These are phyloP conservation scores for Cladophialophora psammophila DNA, from an alignment of 2,329 filamentous ascomycete genomes.

Conservation along the genomic window DNA sequence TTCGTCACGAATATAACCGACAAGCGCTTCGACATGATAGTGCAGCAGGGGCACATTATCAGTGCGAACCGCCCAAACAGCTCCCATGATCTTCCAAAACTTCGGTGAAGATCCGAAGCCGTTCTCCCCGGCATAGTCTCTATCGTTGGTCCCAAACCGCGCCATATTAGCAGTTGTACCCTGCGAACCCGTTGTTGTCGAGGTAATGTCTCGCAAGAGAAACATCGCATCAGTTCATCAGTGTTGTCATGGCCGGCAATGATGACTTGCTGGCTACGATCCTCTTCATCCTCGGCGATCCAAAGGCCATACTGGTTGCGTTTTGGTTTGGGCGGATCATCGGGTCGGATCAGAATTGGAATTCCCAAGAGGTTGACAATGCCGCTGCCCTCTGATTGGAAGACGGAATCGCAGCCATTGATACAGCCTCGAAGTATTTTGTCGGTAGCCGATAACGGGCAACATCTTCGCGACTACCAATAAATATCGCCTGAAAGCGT, in stretches of 20 bases:
- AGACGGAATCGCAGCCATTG: slow-evolving; percentile 19
- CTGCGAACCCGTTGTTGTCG: not conserved
- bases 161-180: not conserved
- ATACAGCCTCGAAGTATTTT: not conserved
- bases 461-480: not conserved
- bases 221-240: not conserved
- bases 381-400: slow-evolving; percentile 1
- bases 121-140: not conserved
- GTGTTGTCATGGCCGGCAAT: not conserved
- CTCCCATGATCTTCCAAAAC: not conserved
- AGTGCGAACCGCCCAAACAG: not conserved
- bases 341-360: slow-evolving; percentile 11
- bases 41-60: slow-evolving; percentile 16
- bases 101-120: not conserved
- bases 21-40: slow-evolving; percentile 21
- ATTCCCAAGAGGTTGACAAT: slow-evolving; percentile 22
- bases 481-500: not conserved
- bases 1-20: slow-evolving; percentile 13
- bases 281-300: not conserved
- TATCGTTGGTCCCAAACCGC: not conserved
- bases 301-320: not conserved
- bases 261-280: not conserved
- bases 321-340: not conserved
- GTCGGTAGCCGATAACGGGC: not conserved
- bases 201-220: slow-evolving; percentile 5